Percentiles rank a stretch among this genome's conserved stretches.
Conservation (phyloP, 2,329 filamentous ascomycete genomes). For the Aspergillus uvarum region DNA sequence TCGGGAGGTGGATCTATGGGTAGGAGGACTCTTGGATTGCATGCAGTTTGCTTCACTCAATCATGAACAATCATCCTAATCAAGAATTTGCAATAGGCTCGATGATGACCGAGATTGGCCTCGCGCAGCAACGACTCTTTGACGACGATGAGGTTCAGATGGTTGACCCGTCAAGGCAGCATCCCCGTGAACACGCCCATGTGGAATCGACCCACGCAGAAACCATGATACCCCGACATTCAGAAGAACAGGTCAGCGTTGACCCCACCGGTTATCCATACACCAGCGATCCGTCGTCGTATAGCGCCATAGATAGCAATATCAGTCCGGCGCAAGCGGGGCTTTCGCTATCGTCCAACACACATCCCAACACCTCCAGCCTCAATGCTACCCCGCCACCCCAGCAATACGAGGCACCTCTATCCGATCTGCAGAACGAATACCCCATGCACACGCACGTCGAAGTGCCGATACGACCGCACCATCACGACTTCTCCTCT, state of each 20-base stretch:
- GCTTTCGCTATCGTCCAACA: not conserved
- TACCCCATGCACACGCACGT: not conserved
- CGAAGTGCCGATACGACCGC: not conserved
- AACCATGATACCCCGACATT: not conserved
- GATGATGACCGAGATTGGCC: constrained; percentile 37
- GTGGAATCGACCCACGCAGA: not conserved
- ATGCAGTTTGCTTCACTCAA: not conserved
- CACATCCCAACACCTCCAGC: not conserved
- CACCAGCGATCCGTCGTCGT: not conserved
- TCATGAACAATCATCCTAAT: not conserved
- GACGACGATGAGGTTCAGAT: constrained; percentile 30
- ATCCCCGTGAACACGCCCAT: not conserved
- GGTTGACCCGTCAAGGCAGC: not conserved
- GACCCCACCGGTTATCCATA: not conserved
- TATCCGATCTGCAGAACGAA: not conserved
- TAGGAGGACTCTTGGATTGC: constrained; percentile 19
- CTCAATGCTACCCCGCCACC: not conserved
- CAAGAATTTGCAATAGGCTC: constrained; percentile 19
- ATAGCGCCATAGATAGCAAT: not conserved
- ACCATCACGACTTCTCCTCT: not conserved
- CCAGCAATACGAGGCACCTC: not conserved
- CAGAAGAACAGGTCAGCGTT: not conserved
- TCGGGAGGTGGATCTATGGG: constrained; percentile 32
- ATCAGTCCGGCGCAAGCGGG: not conserved
- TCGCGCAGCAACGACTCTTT: constrained; percentile 34